A percentile compares a stretch with the other conserved stretches of the same genome.
phyloP scores from a whole-genome alignment of 1,284 basidiomycete species.

The Polyporus tsugae region DNA sequence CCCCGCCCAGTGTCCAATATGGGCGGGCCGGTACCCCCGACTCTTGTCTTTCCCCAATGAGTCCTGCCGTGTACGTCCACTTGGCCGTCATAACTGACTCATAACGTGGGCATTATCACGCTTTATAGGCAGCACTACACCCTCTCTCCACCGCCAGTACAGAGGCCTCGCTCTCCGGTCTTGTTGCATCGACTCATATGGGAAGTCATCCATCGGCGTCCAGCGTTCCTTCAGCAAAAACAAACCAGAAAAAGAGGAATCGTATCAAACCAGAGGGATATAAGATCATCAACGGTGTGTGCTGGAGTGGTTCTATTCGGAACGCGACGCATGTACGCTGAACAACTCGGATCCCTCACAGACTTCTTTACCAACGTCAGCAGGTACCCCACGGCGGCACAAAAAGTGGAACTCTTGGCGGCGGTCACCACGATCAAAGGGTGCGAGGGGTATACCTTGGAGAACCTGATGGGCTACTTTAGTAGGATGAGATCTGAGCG shows the following conservation, averaged over 20 bases:
- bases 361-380: conserved; percentile 3
- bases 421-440: neutral
- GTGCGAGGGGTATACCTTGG: neutral
- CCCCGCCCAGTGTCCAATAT: too few species aligned
- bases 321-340: neutral
- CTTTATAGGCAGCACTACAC: neutral
- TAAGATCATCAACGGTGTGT: neutral
- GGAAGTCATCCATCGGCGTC: neutral
- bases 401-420: neutral
- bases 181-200: too few species aligned
- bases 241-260: neutral
- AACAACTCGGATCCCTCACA: neutral
- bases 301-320: neutral
- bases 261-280: neutral
- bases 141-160: neutral
- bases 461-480: neutral
- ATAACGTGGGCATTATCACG: too few species aligned
- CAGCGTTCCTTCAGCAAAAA: neutral
- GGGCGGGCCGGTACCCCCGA: too few species aligned
- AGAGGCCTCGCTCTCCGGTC: neutral
- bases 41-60: neutral
- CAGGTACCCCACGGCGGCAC: neutral
- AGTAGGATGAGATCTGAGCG: neutral
- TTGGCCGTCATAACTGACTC: too few species aligned
- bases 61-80: too few species aligned